Percentiles rank a stretch among this genome's conserved stretches.
phyloP scores from a whole-genome alignment of 257 asterid genomes.

The Plantago elongata region DNA sequence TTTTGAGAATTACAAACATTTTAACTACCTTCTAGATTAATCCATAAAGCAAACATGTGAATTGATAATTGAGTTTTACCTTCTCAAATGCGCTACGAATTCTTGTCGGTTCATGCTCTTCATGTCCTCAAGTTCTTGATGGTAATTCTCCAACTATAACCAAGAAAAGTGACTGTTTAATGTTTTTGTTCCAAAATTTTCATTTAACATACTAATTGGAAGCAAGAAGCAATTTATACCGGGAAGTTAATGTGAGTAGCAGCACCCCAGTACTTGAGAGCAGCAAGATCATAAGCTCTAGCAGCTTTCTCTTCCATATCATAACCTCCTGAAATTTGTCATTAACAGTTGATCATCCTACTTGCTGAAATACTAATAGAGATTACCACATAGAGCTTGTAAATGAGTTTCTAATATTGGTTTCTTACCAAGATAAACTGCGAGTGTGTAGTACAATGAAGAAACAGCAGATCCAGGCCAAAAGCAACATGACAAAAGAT shows the following conservation, averaged over 20 bases:
- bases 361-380: background rate
- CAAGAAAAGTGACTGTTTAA: background rate
- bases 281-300: constrained; percentile 92
- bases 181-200: background rate
- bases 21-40: background rate
- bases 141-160: constrained; percentile 67
- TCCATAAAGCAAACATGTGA: background rate
- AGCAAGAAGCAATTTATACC: constrained; percentile 26
- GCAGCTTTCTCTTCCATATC: constrained; percentile 99
- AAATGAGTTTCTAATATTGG: background rate
- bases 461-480: constrained; percentile 38
- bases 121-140: constrained; percentile 80
- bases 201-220: background rate
- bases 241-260: constrained; percentile 70
- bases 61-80: constrained; percentile 29
- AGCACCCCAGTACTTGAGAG: constrained; percentile 95
- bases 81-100: constrained; percentile 77
- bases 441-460: constrained; percentile 17
- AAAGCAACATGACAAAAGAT: constrained; percentile 26
- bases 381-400: background rate
- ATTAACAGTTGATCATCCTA: background rate
- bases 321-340: constrained; percentile 56
- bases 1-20: background rate
- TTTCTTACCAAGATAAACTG: constrained; percentile 87
- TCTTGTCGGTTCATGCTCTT: constrained; percentile 87